phyloP scores from a whole-genome alignment of 177 flowering plant genomes.

The Vitis hybrid region DNA sequence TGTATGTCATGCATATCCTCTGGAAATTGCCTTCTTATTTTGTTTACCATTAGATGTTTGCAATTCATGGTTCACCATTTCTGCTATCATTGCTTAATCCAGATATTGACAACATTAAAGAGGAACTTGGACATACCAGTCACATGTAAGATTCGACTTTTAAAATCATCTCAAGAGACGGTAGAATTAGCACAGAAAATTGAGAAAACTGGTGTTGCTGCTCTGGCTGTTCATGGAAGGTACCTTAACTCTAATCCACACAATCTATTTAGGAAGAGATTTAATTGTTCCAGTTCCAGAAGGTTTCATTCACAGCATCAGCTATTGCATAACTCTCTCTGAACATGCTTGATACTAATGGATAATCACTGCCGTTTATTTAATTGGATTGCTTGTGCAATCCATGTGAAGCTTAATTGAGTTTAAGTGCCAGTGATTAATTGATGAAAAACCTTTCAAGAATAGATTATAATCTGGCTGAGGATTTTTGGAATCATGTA shows the following conservation, averaged over 20 bases:
- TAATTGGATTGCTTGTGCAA: no score
- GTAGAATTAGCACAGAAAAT: conserved; percentile 81
- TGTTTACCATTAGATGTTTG: not conserved
- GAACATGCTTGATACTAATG: not conserved
- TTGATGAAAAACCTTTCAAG: no score
- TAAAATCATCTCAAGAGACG: conserved; percentile 69
- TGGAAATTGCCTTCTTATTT: no score
- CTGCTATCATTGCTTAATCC: conserved; percentile 11
- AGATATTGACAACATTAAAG: conserved; percentile 88
- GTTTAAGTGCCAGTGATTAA: no score
- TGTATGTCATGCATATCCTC: conserved; percentile 40
- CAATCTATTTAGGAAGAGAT: not conserved
- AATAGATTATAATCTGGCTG: no score
- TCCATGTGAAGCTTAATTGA: no score
- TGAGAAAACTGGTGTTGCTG: conserved; percentile 91
- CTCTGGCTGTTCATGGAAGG: conserved; percentile 98
- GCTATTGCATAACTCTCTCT: no score
- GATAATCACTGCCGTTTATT: not conserved
- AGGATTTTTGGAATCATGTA: no score
- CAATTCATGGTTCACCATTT: not conserved
- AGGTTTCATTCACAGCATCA: no score
- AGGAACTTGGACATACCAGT: conserved; percentile 76
- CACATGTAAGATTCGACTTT: conserved; percentile 91
- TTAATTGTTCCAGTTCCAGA: not conserved
- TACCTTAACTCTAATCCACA: conserved; percentile 16